phyloP scores from a whole-genome alignment of 192 early-diverging fungal genomes.

The Coemansia sp. region DNA sequence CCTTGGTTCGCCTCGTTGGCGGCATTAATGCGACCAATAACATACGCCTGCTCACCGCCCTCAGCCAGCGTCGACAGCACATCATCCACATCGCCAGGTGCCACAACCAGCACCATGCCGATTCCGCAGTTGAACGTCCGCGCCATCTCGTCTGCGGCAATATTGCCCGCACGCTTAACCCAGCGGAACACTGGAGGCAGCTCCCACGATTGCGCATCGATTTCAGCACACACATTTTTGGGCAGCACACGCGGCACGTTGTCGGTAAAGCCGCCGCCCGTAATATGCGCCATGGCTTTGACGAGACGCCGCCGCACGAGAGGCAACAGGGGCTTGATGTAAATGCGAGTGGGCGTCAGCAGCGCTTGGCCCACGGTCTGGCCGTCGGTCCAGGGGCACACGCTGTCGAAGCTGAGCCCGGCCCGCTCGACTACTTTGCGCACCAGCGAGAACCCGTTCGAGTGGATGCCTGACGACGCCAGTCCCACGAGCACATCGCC shows the following conservation, averaged over 20 bases:
- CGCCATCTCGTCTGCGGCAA: conserved; percentile 76
- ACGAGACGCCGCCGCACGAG: conserved; percentile 66
- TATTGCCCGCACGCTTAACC: conserved; percentile 76
- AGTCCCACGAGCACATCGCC: conserved; percentile 89
- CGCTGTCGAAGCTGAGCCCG: conserved; percentile 68
- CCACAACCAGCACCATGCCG: conserved; percentile 93
- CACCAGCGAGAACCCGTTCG: conserved; percentile 98
- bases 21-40: conserved; percentile 63
- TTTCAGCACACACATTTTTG: conserved; percentile 67
- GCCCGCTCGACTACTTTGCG: conserved; percentile 79
- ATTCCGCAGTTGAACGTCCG: conserved; percentile 99
- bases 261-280: conserved; percentile 96
- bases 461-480: conserved; percentile 95
- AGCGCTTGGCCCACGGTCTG: conserved; percentile 78
- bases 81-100: conserved; percentile 57
- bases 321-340: conserved; percentile 89
- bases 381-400: conserved; percentile 69
- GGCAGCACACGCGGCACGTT: conserved; percentile 97
- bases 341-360: conserved; percentile 92
- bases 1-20: conserved; percentile 3
- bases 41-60: conserved; percentile 65
- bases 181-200: conserved; percentile 94
- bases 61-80: conserved; percentile 59
- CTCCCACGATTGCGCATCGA: conserved; percentile 80
- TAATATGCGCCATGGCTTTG: conserved; percentile 98